phyloP scores from a whole-genome alignment of 306 rosid genomes.

The Mimosa pudica region DNA sequence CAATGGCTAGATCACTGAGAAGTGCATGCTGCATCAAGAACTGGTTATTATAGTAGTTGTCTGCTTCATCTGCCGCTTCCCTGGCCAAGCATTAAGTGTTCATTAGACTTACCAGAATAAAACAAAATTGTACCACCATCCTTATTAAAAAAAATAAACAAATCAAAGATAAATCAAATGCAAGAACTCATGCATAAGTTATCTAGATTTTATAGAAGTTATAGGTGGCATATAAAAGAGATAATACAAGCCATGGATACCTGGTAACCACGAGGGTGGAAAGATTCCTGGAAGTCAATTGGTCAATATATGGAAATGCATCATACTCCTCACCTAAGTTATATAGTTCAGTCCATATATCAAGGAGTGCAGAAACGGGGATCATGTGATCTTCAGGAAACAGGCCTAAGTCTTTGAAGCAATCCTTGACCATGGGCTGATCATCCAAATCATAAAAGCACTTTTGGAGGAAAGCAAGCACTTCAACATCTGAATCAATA shows the following conservation, averaged over 20 bases:
- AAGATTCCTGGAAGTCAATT: conserved; percentile 4
- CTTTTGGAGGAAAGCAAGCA: background rate
- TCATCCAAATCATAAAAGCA: background rate
- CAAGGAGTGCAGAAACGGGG: background rate
- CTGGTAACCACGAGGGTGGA: conserved; percentile 39
- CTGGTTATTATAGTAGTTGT: conserved; percentile 44
- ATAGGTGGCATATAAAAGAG: background rate
- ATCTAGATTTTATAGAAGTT: background rate
- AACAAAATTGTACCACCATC: background rate
- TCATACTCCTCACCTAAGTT: background rate
- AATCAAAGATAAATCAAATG: background rate
- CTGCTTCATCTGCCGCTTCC: conserved; percentile 28
- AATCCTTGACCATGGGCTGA: background rate
- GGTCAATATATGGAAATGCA: background rate
- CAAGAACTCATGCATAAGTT: conserved; percentile 1
- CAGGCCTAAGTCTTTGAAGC: background rate
- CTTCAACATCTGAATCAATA: background rate
- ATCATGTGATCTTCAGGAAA: background rate
- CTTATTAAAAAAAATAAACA: background rate
- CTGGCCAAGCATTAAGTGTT: conserved; percentile 33
- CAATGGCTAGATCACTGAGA: conserved; percentile 52
- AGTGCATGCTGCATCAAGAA: conserved; percentile 42
- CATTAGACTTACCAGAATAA: background rate
- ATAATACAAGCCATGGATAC: conserved; percentile 29
- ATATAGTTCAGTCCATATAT: background rate